Evolutionary conservation across 768 basidiomycete genomes (phyloP), one percentile per base, ranked within the genome.

Genomic region (Hygrocybe punicea): DNA sequence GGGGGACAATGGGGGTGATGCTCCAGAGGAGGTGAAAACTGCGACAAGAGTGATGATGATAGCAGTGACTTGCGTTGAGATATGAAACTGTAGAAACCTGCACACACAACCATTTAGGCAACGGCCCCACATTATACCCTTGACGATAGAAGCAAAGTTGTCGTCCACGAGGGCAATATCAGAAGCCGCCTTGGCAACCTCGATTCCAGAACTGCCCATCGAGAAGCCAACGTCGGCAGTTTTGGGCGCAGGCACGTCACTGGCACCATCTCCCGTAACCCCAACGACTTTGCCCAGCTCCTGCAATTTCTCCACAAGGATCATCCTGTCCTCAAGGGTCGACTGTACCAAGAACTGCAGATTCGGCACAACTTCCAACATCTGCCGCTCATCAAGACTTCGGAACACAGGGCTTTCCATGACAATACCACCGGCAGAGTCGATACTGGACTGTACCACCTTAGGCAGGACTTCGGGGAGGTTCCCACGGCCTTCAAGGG

Each of bases 381-480:
- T 84, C 61, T 97, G 87, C 1, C 75, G 62, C 17, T 84, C 80
- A 11, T 73, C 78, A 33, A 99, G 80, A 66, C 86, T 78, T 45
- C 97, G 83, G 81, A 98, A 99, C 4, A 87, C 81, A 0, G 96
- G 96, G 0, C 97, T 95, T 68, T 99, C 97, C 93, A 98, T 98
- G 72, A 99, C 91, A 62, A 98, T 83, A 34, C 97, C 97, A 24
- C 95, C 95, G 3, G 88, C 72, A 16, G 88, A 89, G 75, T 89
- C 98, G 69, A 98, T 98, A 40, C 95, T 93, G 65, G 96, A 98
- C 66, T 99, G 96, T n/a, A n/a, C n/a, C n/a, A n/a, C n/a, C n/a
- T n/a, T n/a, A n/a, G n/a, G n/a, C n/a, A n/a, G n/a, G n/a, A n/a
- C n/a, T n/a, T n/a, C n/a, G n/a, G n/a, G n/a, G n/a, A n/a, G n/a